Conservation (phyloP, 768 basidiomycete species). For the Coprinellus micaceus region DNA sequence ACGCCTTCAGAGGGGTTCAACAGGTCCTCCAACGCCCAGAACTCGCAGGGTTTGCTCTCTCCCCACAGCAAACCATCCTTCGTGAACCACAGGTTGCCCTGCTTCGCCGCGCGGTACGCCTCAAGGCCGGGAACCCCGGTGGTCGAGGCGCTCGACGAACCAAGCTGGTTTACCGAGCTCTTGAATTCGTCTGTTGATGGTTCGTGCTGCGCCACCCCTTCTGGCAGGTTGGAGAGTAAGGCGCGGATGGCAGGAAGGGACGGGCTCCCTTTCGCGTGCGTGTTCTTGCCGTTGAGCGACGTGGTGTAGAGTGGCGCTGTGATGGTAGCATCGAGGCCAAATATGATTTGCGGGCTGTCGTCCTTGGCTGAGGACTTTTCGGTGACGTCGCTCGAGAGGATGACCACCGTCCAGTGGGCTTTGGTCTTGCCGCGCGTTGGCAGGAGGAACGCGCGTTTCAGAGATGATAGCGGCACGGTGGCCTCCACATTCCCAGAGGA, state of each 20-base stretch:
- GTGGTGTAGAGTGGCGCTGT: slow-evolving; percentile 44
- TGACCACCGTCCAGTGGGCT: slow-evolving; percentile 67
- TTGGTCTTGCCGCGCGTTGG: slow-evolving; percentile 73
- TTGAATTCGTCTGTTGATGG: slow-evolving; percentile 53
- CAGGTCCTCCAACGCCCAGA: slow-evolving; percentile 65
- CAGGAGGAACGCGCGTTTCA: slow-evolving; percentile 65
- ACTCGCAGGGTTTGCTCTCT: slow-evolving; percentile 73
- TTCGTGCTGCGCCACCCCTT: slow-evolving; percentile 29
- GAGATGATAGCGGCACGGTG: slow-evolving; percentile 42
- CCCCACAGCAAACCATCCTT: slow-evolving; percentile 67
- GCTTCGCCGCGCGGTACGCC: slow-evolving; percentile 69
- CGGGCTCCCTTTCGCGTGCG: slow-evolving; percentile 46
- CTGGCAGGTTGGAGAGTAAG: slow-evolving; percentile 49
- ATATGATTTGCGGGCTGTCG: slow-evolving; percentile 56
- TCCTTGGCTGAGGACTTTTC: slow-evolving; percentile 35
- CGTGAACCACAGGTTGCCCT: slow-evolving; percentile 71
- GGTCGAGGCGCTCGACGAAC: slow-evolving; percentile 30
- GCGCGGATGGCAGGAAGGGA: slow-evolving; percentile 46
- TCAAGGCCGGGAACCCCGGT: slow-evolving; percentile 59
- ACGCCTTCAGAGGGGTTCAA: slow-evolving; percentile 46
- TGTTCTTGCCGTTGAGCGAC: slow-evolving; percentile 25
- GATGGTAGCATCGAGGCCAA: slow-evolving; percentile 62
- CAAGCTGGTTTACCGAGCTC: slow-evolving; percentile 40
- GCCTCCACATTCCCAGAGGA: slow-evolving; percentile 47
- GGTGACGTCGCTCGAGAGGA: slow-evolving; percentile 55